Conservation (phyloP, 169 alveolate species). For the Plasmodium cynomolgi region DNA sequence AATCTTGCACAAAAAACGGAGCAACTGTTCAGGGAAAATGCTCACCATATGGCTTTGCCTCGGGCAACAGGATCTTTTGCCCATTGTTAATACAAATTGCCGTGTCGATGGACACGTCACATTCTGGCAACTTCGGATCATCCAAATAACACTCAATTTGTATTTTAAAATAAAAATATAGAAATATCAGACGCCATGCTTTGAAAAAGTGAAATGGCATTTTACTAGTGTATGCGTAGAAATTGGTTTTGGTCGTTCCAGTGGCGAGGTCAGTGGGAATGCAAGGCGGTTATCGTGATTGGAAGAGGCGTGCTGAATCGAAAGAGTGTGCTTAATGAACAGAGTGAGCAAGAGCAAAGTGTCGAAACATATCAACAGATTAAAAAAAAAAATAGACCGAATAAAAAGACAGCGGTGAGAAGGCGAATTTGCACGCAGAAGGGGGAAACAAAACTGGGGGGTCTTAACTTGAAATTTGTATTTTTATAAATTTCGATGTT, state of each 20-base stretch:
- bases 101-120: slow-evolving; percentile 84
- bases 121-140: slow-evolving; percentile 64
- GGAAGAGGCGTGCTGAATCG: background rate
- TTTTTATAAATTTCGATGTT: background rate
- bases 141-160: slow-evolving; percentile 42
- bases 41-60: slow-evolving; percentile 80
- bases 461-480: background rate
- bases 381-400: background rate
- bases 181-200: slow-evolving; percentile 31
- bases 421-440: background rate
- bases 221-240: slow-evolving; percentile 9
- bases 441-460: background rate
- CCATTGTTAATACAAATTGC: slow-evolving; percentile 83
- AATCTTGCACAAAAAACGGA: background rate
- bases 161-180: slow-evolving; percentile 10
- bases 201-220: slow-evolving; percentile 35
- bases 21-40: background rate
- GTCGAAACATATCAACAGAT: background rate
- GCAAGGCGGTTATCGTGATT: background rate
- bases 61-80: slow-evolving; percentile 79
- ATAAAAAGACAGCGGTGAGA: background rate
- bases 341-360: background rate
- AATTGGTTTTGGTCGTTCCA: background rate
- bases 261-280: background rate
- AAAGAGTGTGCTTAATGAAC: background rate